Evolutionary conservation across 2,329 filamentous ascomycete species (phyloP), one percentile per base, ranked within the genome.

Genomic region (Diplodia intermedia): DNA sequence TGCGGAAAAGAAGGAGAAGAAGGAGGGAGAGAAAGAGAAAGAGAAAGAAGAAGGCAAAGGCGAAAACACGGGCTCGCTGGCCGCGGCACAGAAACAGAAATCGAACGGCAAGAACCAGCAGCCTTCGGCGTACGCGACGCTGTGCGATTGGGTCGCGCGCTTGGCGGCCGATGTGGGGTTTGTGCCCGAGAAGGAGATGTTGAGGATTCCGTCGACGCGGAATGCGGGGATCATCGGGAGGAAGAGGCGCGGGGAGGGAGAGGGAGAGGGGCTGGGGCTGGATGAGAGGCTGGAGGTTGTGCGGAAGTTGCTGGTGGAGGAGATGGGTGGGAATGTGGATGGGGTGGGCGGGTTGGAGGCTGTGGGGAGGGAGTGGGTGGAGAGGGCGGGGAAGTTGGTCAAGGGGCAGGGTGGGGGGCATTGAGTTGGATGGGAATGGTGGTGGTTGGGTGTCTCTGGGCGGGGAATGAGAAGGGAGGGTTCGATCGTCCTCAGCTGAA

Each of bases 151-250:
- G 86, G 88, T 93, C 0, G 83, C 87, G 23, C 82, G 83, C 33
- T 85, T 99, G 52, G 89, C 91, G 0, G 81, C 83, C 38, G 89
- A 91, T 68, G 88, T 93, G 70, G 91, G 91, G 1, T 97, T 90
- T 84, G 80, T 84, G 5, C 85, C 92, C 0, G 93, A 98, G 79
- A 91, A 86, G 70, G 94, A 97, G 74, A 89, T 95, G 83, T 79
- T 99, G 73, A 85, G 94, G 55, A 98, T 99, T 70, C 95, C 95
- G 0, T 96, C 92, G 77, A 97, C 94, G 49, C 85, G 95, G 70
- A 98, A 98, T 78, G 88, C 90, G 20, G 92, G 90, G 0, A 82
- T 99, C 36, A 76, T 98, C 50, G 94, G 94, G 4, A 85, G 92
- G 57, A 29, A 31, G 49, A 38, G 62, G 68, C 26, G 18, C 68